phyloP scores from a whole-genome alignment of 2,329 filamentous ascomycete species.

The Fusarium clavum region DNA sequence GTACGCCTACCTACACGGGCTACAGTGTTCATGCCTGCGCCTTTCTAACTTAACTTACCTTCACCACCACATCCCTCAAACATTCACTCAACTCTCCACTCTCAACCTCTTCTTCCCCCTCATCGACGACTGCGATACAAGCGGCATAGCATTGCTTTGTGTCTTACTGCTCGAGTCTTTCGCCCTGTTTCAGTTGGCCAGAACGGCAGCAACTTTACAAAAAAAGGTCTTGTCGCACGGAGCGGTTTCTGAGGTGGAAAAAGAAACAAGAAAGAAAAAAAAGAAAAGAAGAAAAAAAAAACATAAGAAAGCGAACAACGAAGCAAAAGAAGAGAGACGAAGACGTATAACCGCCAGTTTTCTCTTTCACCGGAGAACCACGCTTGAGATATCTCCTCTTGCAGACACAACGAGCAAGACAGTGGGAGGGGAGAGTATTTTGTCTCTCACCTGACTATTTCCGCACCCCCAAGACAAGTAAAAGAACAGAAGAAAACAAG shows the following conservation, averaged over 20 bases:
- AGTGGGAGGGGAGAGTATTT: constrained; percentile 25
- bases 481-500: constrained; percentile 11
- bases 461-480: constrained; percentile 35
- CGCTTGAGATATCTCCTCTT: constrained; percentile 21
- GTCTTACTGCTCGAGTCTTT: background rate
- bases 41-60: constrained; percentile 22
- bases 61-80: constrained; percentile 5
- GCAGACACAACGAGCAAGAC: constrained; percentile 19
- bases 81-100: constrained; percentile 4
- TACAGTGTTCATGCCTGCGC: background rate
- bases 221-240: background rate
- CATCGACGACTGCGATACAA: background rate
- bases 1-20: background rate
- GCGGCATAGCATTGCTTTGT: background rate
- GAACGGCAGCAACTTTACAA: background rate
- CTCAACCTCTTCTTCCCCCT: constrained; percentile 18
- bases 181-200: too few relatives aligned
- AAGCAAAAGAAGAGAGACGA: background rate
- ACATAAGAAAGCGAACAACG: background rate
- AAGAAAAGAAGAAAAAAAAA: background rate
- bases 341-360: background rate
- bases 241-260: background rate
- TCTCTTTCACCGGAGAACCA: constrained; percentile 3
- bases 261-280: background rate
- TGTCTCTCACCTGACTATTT: constrained; percentile 41